Base-by-base conservation (phyloP, 192 early-diverging fungal genomes). In the Entomortierella lignicola region DNA sequence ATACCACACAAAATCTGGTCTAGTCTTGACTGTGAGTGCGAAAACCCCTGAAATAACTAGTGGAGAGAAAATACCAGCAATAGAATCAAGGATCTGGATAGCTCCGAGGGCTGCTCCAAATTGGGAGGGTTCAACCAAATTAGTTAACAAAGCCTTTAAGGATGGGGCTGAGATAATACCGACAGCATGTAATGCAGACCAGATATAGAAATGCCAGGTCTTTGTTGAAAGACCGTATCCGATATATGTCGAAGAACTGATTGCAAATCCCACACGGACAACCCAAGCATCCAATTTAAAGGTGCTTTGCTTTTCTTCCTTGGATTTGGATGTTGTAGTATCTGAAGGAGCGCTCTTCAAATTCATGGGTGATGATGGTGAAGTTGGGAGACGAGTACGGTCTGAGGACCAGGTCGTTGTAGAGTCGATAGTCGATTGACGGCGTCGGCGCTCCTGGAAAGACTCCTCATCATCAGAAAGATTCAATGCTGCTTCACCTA, bases 21-120 rank as follows among this genome's bases (percentile, higher is more conserved):
- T 48, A 0, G 72, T 67, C 1, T 25, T 53, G 4, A 87, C 85
- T 0, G 84, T 71, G 20, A 58, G 29, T 10, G 80, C 72, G 55
- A 83, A 89, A 15, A 89, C 65, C 42, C 72, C 60, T 47, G 85
- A 85, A 31, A 87, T 63, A 12, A 80, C 54, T 10, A 87, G 4
- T 3, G 85, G 87, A 7, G 83, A 74, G 3, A 85, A 13, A 30
- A 86, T 66, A 21, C 84, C 71, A 13, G 80, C 60, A 37, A 85
- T 60, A 25, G 85, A 68, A 29, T 89, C 87, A 23, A 87, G 18
- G 26, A 83, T 75, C 26, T 77, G 57, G 13, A 87, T 31, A 26
- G 87, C 84, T 0, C 87, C 87, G 17, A 89, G 55, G 21, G 81
- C 59, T 31, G 86, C 81, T 1, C 86, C 87, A 42, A 85, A 68